phyloP scores from a whole-genome alignment of 768 basidiomycete genomes.

The Tricholoma sp. region DNA sequence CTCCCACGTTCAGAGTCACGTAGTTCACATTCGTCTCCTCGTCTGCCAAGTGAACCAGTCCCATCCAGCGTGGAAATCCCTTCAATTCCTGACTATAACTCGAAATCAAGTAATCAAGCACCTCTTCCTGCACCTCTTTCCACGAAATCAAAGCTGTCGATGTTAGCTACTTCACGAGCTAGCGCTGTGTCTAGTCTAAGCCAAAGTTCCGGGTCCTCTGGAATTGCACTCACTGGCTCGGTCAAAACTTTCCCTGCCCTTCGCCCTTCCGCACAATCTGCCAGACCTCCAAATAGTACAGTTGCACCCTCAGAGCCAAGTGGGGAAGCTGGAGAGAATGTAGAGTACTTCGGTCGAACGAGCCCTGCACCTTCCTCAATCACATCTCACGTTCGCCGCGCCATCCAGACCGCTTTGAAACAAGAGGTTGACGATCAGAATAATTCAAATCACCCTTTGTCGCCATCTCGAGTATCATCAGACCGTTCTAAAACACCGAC shows the following conservation, averaged over 20 bases:
- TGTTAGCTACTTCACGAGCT: slow-evolving; percentile 60
- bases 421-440: slow-evolving; percentile 48
- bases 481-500: slow-evolving; percentile 20
- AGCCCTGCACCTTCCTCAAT: slow-evolving; percentile 39
- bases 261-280: slow-evolving; percentile 62
- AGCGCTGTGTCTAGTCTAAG: slow-evolving; percentile 40
- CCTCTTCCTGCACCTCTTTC: slow-evolving; percentile 16
- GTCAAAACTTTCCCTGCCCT: slow-evolving; percentile 69
- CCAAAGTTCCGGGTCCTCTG: slow-evolving; percentile 52
- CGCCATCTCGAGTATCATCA: slow-evolving; percentile 13
- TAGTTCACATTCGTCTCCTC: slow-evolving; percentile 32
- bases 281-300: slow-evolving; percentile 32
- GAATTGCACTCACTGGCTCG: slow-evolving; percentile 49
- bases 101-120: slow-evolving; percentile 32
- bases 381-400: slow-evolving; percentile 57
- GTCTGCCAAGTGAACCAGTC: slow-evolving; percentile 37
- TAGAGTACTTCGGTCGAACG: slow-evolving; percentile 11
- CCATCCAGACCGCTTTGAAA: slow-evolving; percentile 63
- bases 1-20: slow-evolving; percentile 39
- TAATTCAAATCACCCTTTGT: slow-evolving; percentile 14
- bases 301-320: slow-evolving; percentile 17
- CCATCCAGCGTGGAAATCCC: slow-evolving; percentile 47
- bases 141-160: slow-evolving; percentile 64
- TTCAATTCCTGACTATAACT: slow-evolving; percentile 48
- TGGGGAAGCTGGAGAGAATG: slow-evolving; percentile 12